These are phyloP conservation scores for Suhomyces kilbournensis DNA, from an alignment of 805 yeast genomes.

Conservation along the genomic window DNA sequence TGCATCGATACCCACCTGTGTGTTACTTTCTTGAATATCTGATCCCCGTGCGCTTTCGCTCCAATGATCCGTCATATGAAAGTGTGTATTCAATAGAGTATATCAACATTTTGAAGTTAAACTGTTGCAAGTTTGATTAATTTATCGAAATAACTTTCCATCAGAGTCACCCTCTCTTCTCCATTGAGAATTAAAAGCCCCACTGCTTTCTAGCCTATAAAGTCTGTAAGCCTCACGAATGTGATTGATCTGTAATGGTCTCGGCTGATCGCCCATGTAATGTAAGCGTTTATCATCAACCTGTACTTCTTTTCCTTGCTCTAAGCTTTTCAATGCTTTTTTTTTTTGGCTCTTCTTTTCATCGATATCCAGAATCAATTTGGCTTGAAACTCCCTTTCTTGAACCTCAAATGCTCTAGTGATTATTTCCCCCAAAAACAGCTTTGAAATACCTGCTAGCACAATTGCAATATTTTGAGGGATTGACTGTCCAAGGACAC, in stretches of 20 bases:
- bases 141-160: constrained; percentile 63
- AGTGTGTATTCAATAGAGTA: background rate
- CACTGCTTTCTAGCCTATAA: constrained; percentile 63
- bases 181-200: constrained; percentile 64
- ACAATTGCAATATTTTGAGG: constrained; percentile 78
- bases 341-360: constrained; percentile 37
- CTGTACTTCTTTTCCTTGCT: constrained; percentile 35
- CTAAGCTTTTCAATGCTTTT: constrained; percentile 35
- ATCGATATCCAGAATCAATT: constrained; percentile 33
- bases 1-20: background rate
- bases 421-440: constrained; percentile 85
- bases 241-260: constrained; percentile 79
- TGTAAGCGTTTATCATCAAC: constrained; percentile 22
- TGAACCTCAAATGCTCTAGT: constrained; percentile 78
- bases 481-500: constrained; percentile 74
- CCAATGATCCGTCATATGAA: background rate
- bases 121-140: background rate
- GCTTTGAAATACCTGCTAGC: constrained; percentile 82
- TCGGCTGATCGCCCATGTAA: constrained; percentile 41
- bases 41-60: background rate
- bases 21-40: background rate
- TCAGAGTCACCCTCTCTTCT: constrained; percentile 66
- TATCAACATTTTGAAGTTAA: background rate
- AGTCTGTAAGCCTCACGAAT: constrained; percentile 86
- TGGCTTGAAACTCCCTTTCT: constrained; percentile 47